Evolutionary conservation across 345 rosid genomes (phyloP), one percentile per base, ranked within the genome.

Genomic region (Diplotaxis tenuifolia): DNA sequence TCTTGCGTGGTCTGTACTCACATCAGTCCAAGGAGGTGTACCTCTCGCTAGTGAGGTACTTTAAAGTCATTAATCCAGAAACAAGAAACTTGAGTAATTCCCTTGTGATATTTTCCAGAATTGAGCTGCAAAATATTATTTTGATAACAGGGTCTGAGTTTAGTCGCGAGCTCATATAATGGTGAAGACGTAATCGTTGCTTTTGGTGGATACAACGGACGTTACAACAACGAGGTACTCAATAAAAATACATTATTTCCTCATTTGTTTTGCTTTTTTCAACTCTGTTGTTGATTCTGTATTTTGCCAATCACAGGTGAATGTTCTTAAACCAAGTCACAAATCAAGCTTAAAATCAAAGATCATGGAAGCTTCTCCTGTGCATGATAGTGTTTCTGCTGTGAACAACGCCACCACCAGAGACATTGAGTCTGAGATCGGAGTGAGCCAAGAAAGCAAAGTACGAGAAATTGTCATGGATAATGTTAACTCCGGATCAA

Each of bases 31-130:
- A 78, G 97, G 96, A 20, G 89, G 90, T 47, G 87, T 82, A 78
- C 89, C 98, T 42, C 82, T 94, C 57, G 98, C 96, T 62, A 94
- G 97, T 72, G 98, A 94, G 98, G 98, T 92, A 89, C 25, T 54
- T 62, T 11, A 57, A 12, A 15, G 32, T 27, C 66, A 9, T 16
- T 16, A 31, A 55, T 19, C 16, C 10, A 45, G 52, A 31, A 36
- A 65, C 28, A 22, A 32, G 72, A 34, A 18, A 66, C 23, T 54
- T 34, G 36, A 57, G 22, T 28, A 65, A 56, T 42, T 18, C 8
- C 21, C 38, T 58, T 59, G 73, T 60, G 25, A 75, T 59, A 22
- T 11, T 5, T 50, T 50, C 20, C 5, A 40, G 32, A 73, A 9
- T n/a, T 42, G 23, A 73, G 65, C 62, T 20, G 36, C 57, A 27